Percentiles rank a stretch among this genome's conserved stretches.
phyloP scores from a whole-genome alignment of 2,329 filamentous ascomycete genomes.

The Exophiala sideris region DNA sequence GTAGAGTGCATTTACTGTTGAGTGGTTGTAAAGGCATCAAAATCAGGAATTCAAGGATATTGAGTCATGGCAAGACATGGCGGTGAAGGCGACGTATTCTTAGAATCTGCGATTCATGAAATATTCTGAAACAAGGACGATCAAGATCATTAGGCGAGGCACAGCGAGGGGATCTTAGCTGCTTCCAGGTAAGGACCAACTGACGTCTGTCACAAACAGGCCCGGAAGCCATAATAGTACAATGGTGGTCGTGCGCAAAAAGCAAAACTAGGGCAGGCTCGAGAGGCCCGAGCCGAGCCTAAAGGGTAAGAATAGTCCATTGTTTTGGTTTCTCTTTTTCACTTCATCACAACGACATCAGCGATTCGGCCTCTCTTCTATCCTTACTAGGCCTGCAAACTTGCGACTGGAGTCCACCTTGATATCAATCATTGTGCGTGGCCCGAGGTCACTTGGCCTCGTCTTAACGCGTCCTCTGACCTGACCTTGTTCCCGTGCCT shows the following conservation, averaged over 20 bases:
- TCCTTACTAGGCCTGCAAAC: background rate
- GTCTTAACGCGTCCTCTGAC: background rate
- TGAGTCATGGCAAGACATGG: too few species aligned
- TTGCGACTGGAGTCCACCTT: background rate
- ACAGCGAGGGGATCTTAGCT: too few species aligned
- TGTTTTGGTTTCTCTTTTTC: background rate
- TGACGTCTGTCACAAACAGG: too few species aligned
- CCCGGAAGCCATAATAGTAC: too few species aligned
- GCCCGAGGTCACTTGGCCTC: background rate
- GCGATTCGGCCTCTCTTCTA: background rate
- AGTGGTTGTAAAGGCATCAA: too few species aligned
- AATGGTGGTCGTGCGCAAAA: background rate
- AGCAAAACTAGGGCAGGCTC: background rate
- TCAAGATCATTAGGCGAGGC: background rate
- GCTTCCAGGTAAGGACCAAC: too few species aligned
- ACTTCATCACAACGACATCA: background rate
- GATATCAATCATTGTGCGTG: background rate
- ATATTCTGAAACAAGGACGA: too few species aligned
- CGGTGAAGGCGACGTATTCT: too few species aligned
- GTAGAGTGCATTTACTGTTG: too few species aligned
- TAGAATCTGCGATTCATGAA: too few species aligned
- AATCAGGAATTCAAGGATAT: too few species aligned
- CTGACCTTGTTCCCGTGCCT: conserved; percentile 3
- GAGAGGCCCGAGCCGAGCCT: conserved; percentile 14
- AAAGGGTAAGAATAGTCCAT: background rate